Base-by-base conservation (phyloP, 352 stramenopile genomes). In the Globisporangium rhizosaccharum region DNA sequence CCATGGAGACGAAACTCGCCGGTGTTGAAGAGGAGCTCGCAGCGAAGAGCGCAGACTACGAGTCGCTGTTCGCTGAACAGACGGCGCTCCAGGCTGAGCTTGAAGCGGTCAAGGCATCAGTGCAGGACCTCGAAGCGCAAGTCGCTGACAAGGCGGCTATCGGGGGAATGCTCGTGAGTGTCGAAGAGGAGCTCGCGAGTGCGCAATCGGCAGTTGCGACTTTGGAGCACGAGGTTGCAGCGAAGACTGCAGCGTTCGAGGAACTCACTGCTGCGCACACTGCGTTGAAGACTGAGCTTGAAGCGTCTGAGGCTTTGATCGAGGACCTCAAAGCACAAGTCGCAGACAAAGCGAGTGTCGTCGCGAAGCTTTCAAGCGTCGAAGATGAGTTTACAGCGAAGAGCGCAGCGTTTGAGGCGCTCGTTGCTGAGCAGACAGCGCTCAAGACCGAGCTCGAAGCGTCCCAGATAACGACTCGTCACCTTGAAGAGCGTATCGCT, bases 301-400 rank as follows among this genome's bases (percentile, higher is more conserved):
- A 37, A 36, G 56, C 45, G 9, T 37, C 17, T 18, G 23, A 45
- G 36, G 9, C 12, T 9, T 30, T 37, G 8, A 15, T 44, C 49
- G 23, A 23, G 12, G 41, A 46, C 23, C 47, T 63, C 26, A 49
- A 68, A 37, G 56, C 41, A 1, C 49, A 59, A 17, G 30, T 46
- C 3, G 12, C 46, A 11, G 51, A 64, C 37, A 50, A 59, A 2
- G 48, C 17, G 18, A 41, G 23, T 30, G 46, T 36, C 45, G 47
- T 28, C 49, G 20, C 28, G 53, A 57, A 41, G 17, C 12, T 59
- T 17, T 8, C 17, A 53, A n/a, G 25, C 60, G 5, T 53, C 54
- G 20, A 52, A 69, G n/a, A 25, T 41, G n/a, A 49, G 20, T 9
- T 49, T 10, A 2, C 44, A 26, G 1, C 44, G 1, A 26, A 18